Base-by-base conservation (phyloP, 345 rosid species). In the Excoecaria agallocha region DNA sequence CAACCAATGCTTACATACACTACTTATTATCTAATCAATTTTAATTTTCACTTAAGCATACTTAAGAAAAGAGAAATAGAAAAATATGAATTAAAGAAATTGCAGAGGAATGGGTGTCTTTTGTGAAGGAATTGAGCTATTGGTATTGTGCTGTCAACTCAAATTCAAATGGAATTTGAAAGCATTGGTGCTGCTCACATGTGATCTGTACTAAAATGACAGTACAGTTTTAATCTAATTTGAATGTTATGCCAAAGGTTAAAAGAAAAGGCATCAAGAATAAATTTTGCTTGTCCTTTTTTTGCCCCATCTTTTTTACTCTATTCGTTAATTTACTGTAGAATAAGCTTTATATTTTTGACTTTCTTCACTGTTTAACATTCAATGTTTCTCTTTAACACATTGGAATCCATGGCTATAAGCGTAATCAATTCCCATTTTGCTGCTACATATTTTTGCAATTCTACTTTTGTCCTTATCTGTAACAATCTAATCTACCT, bases 101-200 rank as follows among this genome's bases (percentile, higher is more conserved):
- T 43, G 9, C 7, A 15, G 57, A 15, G 19, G 17, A 6, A 15
- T 60, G 11, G 54, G n/a, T 25, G 54, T 55, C 46, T 55, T 55
- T 66, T 25, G 2, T 35, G 66, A 3, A 37, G 48, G 61, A 58
- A 66, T 8, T 9, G 48, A 66, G 6, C 62, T 52, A 56, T 11
- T 12, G 41, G 6, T 66, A 15, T 13, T 41, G 72, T 55, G 71
- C 56, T 67, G 72, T 74, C 77, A 66, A 43, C 66, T 74, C 72
- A 74, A 12, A 43, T 58, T 74, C 72, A 74, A 12, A 43, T 58
- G 38, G 68, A 12, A 35, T 39, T 35, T 8, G 37, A 39, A 62
- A 50, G 61, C 30, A 63, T 20, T 38, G 76, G 69, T 63, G 49
- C 15, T 41, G 24, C 37, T 57, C 67, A 46, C 77, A 48, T 58